Evolutionary conservation across 2,329 filamentous ascomycete genomes (phyloP), one percentile per base, ranked within the genome.

Genomic region (Neocucurbitaria cava): DNA sequence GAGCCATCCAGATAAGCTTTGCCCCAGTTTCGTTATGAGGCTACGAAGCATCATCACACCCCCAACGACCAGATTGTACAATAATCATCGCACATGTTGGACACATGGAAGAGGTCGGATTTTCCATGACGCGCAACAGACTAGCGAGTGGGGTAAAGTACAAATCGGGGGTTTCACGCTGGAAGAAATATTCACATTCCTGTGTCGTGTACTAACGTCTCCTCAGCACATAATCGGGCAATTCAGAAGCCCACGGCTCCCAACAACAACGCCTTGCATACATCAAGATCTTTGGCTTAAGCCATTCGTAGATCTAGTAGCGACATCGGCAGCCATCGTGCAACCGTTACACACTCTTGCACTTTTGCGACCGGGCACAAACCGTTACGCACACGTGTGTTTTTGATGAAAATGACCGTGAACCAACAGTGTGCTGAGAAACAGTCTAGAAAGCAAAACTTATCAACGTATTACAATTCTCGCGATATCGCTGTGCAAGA

Each of bases 261-360:
- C 26, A 44, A 56, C 44, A 49, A 49, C 17, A 24, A 45, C 30
- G 28, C 31, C 50, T 38, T 45, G 51, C 53, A 54, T 45, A 60
- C n/a, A 46, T 36, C 26, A 49, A 42, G 5, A 47, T 46, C 28
- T 45, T 38, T 59, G 51, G 48, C 47, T 43, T 46, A 35, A 49
- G 33, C 46, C 49, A 20, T 23, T 42, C 18, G n/a, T 38, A 52
- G 24, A 56, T 50, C 13, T 36, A 38, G 31, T 40, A 58, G 58
- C 63, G 59, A 59, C 52, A 52, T 64, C 63, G 61, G 57, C 57
- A 57, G 45, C 45, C 42, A 31, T 40, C 52, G 54, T 58, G 21
- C 41, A 4, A 63, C 49, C 13, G 49, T 49, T 33, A 48, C 46
- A 47, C 36, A 21, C 9, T 15, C 28, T 31, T n/a, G 31, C 13